phyloP scores from a whole-genome alignment of 2,329 filamentous ascomycete species.

The Sarocladium brachiariae region DNA sequence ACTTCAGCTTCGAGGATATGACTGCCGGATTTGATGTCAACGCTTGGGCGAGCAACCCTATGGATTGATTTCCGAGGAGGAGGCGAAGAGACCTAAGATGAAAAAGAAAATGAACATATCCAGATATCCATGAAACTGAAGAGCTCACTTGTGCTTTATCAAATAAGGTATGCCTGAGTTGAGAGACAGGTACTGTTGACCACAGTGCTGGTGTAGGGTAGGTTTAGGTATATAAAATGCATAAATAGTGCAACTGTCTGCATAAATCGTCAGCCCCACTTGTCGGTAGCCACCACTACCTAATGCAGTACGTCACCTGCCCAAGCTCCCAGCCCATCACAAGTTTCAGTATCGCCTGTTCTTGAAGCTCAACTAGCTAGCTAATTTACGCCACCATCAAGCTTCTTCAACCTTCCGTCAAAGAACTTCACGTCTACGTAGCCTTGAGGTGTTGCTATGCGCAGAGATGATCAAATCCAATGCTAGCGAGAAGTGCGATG shows the following conservation, averaged over 20 bases:
- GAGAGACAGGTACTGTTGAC: too few relatives aligned
- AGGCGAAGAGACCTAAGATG: too few relatives aligned
- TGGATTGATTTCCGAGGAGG: too few relatives aligned
- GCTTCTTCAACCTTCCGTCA: neutral
- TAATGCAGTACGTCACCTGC: conserved; percentile 5
- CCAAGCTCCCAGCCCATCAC: neutral
- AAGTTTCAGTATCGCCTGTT: conserved; percentile 1
- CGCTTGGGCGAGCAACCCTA: neutral
- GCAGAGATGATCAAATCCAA: neutral
- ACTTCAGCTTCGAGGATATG: neutral
- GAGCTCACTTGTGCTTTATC: too few relatives aligned
- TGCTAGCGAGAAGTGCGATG: neutral
- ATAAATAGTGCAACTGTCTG: neutral
- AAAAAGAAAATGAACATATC: too few relatives aligned
- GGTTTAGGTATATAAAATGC: neutral
- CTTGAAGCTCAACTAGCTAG: neutral
- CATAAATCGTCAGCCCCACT: neutral
- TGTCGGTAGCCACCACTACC: neutral
- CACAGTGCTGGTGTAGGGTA: too few relatives aligned
- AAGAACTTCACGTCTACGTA: neutral
- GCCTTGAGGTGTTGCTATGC: neutral
- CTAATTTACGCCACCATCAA: neutral
- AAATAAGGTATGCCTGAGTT: too few relatives aligned
- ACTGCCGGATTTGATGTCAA: neutral
- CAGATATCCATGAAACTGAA: too few relatives aligned